Conservation (phyloP, 352 stramenopile genomes). For the Pythium oligandrum region DNA sequence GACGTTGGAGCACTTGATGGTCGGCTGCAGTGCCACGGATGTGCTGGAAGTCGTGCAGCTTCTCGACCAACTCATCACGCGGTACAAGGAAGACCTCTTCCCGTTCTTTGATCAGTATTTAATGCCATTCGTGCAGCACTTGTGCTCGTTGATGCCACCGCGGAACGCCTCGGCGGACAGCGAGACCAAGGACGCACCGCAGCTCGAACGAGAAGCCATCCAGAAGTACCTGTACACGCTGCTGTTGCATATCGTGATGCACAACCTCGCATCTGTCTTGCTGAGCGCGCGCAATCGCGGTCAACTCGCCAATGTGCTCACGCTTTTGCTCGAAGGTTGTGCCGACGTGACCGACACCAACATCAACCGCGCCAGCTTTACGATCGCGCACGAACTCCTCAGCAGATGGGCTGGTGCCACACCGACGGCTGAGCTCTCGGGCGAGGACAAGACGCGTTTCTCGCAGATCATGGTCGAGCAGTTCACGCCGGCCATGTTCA, state of each 20-base stretch:
- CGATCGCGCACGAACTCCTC: conserved; percentile 64
- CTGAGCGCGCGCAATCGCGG: conserved; percentile 58
- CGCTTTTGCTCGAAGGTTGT: conserved; percentile 66
- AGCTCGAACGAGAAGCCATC: conserved; percentile 71
- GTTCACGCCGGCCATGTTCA: conserved; percentile 73
- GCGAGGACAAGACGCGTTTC: conserved; percentile 39
- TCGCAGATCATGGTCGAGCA: conserved; percentile 59
- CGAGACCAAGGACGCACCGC: conserved; percentile 65
- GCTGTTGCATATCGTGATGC: conserved; percentile 62
- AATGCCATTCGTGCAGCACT: conserved; percentile 67
- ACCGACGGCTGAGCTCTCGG: conserved; percentile 21
- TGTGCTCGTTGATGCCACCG: conserved; percentile 64
- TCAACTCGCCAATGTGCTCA: conserved; percentile 63
- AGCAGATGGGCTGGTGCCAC: conserved; percentile 50
- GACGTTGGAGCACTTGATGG: conserved; percentile 56
- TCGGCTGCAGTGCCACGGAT: conserved; percentile 51
- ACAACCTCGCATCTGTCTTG: conserved; percentile 66
- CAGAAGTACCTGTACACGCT: conserved; percentile 85
- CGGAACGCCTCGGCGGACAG: conserved; percentile 32
- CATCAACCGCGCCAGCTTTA: conserved; percentile 74
- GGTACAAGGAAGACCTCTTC: conserved; percentile 68
- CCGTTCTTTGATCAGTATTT: conserved; percentile 62
- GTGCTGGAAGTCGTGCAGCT: conserved; percentile 82
- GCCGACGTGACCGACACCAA: conserved; percentile 58
- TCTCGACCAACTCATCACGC: conserved; percentile 83